phyloP scores from a whole-genome alignment of 176 grass and related monocot genomes.

The Poa annua region DNA sequence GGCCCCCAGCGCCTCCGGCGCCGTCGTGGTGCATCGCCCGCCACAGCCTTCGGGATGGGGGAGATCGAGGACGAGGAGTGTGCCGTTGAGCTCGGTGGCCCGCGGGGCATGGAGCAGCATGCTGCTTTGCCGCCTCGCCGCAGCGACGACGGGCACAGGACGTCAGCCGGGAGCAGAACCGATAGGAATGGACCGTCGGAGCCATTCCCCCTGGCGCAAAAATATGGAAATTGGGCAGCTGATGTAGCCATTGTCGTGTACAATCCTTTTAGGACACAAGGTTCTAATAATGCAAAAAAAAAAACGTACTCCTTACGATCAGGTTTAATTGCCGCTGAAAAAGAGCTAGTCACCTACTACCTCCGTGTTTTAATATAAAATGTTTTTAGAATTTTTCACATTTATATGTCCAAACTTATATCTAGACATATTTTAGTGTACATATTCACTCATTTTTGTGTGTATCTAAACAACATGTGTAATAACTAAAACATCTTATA shows the following conservation, averaged over 20 bases:
- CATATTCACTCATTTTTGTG: no score
- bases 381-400: no score
- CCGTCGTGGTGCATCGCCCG: conserved; percentile 3
- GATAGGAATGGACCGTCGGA: neutral
- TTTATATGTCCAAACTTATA: no score
- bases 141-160: conserved; percentile 7
- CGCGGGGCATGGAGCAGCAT: conserved; percentile 15
- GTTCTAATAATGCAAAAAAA: no score
- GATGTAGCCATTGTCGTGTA: neutral
- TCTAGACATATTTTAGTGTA: no score
- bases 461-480: no score
- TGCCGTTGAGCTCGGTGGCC: neutral
- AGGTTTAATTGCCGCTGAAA: no score
- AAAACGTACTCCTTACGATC: no score
- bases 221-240: neutral
- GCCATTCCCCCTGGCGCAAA: conserved; percentile 13
- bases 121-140: neutral
- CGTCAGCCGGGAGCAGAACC: conserved; percentile 25
- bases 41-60: neutral
- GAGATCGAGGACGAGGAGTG: no score
- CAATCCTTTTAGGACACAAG: neutral
- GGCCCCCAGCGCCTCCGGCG: neutral
- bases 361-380: no score
- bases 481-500: no score
- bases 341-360: no score